Conservation (phyloP, 176 grass and related monocot species). For the Urochloa ruziziensis region DNA sequence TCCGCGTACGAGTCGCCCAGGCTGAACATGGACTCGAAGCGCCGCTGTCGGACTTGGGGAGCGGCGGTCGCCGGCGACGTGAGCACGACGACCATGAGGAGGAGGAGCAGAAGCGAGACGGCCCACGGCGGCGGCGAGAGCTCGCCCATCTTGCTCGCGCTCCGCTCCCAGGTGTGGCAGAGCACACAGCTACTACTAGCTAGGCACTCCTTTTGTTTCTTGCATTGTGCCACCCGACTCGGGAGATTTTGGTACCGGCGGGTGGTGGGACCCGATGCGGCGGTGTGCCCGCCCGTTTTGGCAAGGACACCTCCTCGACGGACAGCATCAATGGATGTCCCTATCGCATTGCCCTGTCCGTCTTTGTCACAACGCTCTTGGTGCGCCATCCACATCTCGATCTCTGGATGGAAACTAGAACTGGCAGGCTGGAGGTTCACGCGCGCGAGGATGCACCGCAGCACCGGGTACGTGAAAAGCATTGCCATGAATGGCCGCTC, state of each 20-base stretch:
- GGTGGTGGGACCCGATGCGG: no score
- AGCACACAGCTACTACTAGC: no score
- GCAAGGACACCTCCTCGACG: no score
- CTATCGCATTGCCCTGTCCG: background rate
- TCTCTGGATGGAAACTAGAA: background rate
- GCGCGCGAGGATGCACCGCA: background rate
- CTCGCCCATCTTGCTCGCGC: background rate
- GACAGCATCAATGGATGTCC: background rate
- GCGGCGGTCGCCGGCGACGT: background rate
- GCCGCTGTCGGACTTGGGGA: background rate
- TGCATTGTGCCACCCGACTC: background rate
- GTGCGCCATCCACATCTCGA: background rate
- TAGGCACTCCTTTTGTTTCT: no score
- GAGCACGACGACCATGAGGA: background rate
- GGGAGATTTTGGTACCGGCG: background rate
- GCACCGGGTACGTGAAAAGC: background rate
- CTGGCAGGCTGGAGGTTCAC: background rate
- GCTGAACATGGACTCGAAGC: slow-evolving; percentile 44
- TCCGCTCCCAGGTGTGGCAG: background rate
- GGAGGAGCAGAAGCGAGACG: background rate
- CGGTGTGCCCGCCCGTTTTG: no score
- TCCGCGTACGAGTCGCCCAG: slow-evolving; percentile 59
- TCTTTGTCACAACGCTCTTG: background rate
- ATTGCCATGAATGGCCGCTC: background rate
- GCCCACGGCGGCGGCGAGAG: background rate